Evolutionary conservation across 2,329 filamentous ascomycete genomes (phyloP).

Genomic region (Cordyceps militaris): DNA sequence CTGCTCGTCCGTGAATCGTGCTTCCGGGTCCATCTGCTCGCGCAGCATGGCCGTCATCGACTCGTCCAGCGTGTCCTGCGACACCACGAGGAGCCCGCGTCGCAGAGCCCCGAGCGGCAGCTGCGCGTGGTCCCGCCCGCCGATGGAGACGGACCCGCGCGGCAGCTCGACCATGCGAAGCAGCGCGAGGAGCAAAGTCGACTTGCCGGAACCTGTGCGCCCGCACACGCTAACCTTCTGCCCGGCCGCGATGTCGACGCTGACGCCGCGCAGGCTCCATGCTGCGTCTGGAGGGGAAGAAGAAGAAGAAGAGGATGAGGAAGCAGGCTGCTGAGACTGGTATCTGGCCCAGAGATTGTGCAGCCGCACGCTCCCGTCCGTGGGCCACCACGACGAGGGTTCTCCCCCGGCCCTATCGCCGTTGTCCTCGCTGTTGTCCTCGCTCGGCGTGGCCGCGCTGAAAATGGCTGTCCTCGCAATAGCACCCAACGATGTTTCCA

Average conservation of each 20-base stretch:
- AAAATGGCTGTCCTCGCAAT: not conserved
- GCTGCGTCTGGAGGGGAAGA: not conserved
- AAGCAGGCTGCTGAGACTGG: too few relatives aligned
- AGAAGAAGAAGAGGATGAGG: too few relatives aligned
- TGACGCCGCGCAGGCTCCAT: not conserved
- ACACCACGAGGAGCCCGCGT: not conserved
- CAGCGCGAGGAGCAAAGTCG: not conserved
- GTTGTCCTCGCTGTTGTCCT: not conserved
- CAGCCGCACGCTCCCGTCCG: not conserved
- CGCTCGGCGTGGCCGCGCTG: not conserved
- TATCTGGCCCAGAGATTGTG: constrained; percentile 2
- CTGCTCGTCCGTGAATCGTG: not conserved
- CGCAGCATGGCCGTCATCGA: not conserved
- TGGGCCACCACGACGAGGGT: not conserved
- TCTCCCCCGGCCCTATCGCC: too few relatives aligned
- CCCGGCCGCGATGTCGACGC: not conserved
- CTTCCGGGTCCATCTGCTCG: not conserved
- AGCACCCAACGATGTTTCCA: not conserved
- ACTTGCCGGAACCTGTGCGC: constrained; percentile 7
- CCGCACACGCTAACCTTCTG: constrained; percentile 2
- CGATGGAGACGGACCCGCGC: not conserved
- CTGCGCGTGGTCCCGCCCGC: not conserved
- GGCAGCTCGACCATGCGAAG: not conserved
- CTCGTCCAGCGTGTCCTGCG: not conserved
- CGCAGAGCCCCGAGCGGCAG: not conserved